These are phyloP conservation scores for Debaryomyces subglobosus DNA, from an alignment of 1,139 yeast species.

Conservation along the genomic window DNA sequence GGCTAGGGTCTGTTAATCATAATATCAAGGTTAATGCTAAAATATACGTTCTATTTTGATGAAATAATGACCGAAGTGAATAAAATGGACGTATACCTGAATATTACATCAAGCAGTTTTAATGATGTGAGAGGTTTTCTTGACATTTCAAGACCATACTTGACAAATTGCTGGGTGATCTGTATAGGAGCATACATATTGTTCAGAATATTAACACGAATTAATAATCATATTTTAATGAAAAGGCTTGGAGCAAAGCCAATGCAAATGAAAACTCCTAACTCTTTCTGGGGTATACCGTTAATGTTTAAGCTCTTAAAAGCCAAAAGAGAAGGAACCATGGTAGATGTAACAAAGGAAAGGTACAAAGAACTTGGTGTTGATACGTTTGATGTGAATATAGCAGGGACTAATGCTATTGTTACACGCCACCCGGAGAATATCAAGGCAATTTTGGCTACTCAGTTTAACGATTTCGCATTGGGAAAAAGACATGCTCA, in stretches of 20 bases:
- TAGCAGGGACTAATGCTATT: constrained; percentile 25
- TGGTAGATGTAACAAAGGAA: constrained; percentile 23
- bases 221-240: constrained; percentile 4
- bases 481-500: constrained; percentile 51
- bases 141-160: background rate
- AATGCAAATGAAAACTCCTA: constrained; percentile 14
- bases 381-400: constrained; percentile 16
- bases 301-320: constrained; percentile 18
- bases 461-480: constrained; percentile 53
- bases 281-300: constrained; percentile 28
- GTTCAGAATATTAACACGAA: background rate
- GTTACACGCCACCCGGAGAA: constrained; percentile 42
- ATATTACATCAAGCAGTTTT: background rate
- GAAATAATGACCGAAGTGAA: background rate
- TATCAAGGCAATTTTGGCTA: constrained; percentile 43
- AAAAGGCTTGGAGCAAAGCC: constrained; percentile 26
- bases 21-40: background rate
- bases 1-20: background rate
- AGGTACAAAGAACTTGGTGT: constrained; percentile 15
- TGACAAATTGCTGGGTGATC: background rate
- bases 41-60: background rate
- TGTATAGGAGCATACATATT: background rate
- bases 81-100: background rate
- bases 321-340: constrained; percentile 26
- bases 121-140: background rate